Conservation (phyloP, 106 monocot species). For the Acanthochlamys bracteata region DNA sequence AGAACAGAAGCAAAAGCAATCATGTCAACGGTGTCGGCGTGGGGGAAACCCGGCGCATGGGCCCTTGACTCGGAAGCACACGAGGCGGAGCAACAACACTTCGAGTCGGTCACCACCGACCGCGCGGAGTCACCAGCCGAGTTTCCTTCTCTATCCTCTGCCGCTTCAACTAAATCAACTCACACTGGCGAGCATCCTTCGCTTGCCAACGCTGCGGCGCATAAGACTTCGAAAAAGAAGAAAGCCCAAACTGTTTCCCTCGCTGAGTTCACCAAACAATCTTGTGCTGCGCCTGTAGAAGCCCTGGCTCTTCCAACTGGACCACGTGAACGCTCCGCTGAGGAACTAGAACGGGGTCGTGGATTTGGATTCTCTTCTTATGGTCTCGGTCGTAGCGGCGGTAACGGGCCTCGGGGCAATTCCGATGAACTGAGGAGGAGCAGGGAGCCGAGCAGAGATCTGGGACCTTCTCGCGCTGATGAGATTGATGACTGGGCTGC, state of each 20-base stretch:
- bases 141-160: constrained; percentile 73
- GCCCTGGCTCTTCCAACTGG: constrained; percentile 63
- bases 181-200: neutral
- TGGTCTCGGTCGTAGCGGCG: constrained; percentile 11
- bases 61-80: constrained; percentile 65
- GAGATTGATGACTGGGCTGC: constrained; percentile 83
- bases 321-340: constrained; percentile 77
- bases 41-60: constrained; percentile 88
- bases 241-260: constrained; percentile 53
- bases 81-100: constrained; percentile 28
- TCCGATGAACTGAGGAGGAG: constrained; percentile 38
- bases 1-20: no score
- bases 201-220: no score
- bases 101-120: constrained; percentile 5
- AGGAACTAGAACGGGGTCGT: constrained; percentile 65
- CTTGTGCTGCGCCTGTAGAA: constrained; percentile 15
- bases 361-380: constrained; percentile 44
- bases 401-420: constrained; percentile 21
- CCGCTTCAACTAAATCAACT: constrained; percentile 43
- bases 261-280: constrained; percentile 49
- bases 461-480: constrained; percentile 67
- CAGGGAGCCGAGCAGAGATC: constrained; percentile 32
- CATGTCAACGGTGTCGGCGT: constrained; percentile 77
- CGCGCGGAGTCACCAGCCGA: constrained; percentile 16
- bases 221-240: constrained; percentile 31